These are phyloP conservation scores for Geotrichum klebahnii DNA, from an alignment of 1,139 yeast species.

Conservation along the genomic window DNA sequence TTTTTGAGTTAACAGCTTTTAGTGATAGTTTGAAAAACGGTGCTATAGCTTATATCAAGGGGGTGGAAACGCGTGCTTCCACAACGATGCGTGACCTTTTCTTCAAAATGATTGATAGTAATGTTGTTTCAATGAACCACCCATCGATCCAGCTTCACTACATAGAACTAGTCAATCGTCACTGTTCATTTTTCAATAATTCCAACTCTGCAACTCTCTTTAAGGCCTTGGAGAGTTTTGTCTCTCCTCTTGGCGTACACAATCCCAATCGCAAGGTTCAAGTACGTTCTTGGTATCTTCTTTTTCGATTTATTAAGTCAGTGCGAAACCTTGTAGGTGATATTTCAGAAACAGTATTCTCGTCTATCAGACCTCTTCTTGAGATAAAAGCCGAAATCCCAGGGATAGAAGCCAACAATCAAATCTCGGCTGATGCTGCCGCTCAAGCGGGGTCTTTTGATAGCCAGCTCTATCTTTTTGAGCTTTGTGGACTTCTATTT, in stretches of 20 bases:
- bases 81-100: constrained; percentile 48
- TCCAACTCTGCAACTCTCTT: constrained; percentile 50
- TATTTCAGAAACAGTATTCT: constrained; percentile 47
- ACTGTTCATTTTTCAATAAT: constrained; percentile 59
- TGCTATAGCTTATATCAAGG: constrained; percentile 61
- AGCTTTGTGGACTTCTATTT: constrained; percentile 43
- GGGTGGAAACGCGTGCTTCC: constrained; percentile 38
- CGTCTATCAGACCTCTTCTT: constrained; percentile 52
- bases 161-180: constrained; percentile 81
- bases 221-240: constrained; percentile 69
- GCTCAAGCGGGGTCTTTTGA: constrained; percentile 64
- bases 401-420: constrained; percentile 42
- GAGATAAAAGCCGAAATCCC: constrained; percentile 59
- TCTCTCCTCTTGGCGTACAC: constrained; percentile 76
- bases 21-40: constrained; percentile 78
- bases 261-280: constrained; percentile 61
- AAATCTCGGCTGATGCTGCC: constrained; percentile 43
- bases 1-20: constrained; percentile 71
- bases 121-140: constrained; percentile 50
- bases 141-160: constrained; percentile 75
- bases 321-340: constrained; percentile 61
- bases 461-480: constrained; percentile 77
- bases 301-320: constrained; percentile 73
- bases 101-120: constrained; percentile 59
- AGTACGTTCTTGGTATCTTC: constrained; percentile 83